Evolutionary conservation across 495 filamentous ascomycete genomes (phyloP), one percentile per base, ranked within the genome.

Genomic region (Xylaria sp.): DNA sequence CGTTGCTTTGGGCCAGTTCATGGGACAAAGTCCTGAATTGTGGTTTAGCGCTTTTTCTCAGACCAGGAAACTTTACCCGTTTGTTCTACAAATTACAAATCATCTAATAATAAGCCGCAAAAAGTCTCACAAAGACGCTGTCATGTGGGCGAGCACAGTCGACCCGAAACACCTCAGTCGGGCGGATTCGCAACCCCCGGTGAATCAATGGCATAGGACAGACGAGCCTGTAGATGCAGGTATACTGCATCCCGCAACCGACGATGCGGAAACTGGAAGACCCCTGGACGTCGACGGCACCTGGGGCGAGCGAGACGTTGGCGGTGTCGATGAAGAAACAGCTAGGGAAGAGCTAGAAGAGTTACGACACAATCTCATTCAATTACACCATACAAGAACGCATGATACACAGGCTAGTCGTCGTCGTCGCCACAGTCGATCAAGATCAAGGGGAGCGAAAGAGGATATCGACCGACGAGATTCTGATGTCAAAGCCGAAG

Each of bases 261-360:
- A 61, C 52, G 52, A 59, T 58, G 58, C 41, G 2, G 50, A 37
- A 50, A n/a, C 19, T 44, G 46, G 21, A 37, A 24, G 71, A 43
- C 59, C 67, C 43, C 55, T 19, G 14, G 37, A 35, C 43, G 68
- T 71, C 14, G 85, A 89, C 35, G 91, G 91, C 53, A 90, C 88
- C 24, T 96, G 93, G 93, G 93, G 93, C 31, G 93, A 96, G 76
- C 82, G 88, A 31, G 88, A 92, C 75, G 75, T 80, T 37, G 90
- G 91, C 17, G 87, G 88, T 14, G 87, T 93, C 71, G 88, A 85
- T 75, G 85, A 89, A 65, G 81, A 82, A 19, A 78, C 83, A 62
- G 92, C 93, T 26, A 90, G 92, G 87, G 88, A 91, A 66, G 89
- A 94, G 53, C 90, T 89, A 68, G 88, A 93, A 67, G 88, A 88